A percentile compares a stretch with the other conserved stretches of the same genome.
Conservation (phyloP, 176 grass and related monocot genomes). For the Saccharum officinarum region DNA sequence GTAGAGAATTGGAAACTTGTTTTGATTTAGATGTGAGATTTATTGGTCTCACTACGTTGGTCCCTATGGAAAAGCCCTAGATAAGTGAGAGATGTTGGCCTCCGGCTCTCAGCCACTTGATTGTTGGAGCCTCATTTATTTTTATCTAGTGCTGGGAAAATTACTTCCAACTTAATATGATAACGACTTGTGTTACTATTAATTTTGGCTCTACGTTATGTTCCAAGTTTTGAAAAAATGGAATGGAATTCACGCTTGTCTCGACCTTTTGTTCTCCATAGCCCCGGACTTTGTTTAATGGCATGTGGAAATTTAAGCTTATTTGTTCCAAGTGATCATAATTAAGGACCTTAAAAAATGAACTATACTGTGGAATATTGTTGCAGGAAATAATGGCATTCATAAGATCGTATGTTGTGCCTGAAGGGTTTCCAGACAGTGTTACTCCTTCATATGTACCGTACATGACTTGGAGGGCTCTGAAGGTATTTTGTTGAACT, state of each 20-base stretch:
- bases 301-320: not conserved
- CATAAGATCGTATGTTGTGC: constrained; percentile 94
- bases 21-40: not conserved
- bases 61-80: not conserved
- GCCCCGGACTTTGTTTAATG: not conserved
- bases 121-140: constrained; percentile 15
- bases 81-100: constrained; percentile 1
- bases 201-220: constrained; percentile 1
- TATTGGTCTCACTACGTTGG: not conserved
- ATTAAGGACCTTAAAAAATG: not conserved
- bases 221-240: not conserved
- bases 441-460: constrained; percentile 97
- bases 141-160: not conserved
- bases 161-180: not conserved
- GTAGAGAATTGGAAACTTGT: not conserved
- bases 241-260: not conserved
- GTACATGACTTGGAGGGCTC: constrained; percentile 96
- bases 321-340: constrained; percentile 11
- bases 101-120: not conserved
- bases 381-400: constrained; percentile 93
- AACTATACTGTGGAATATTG: constrained; percentile 15
- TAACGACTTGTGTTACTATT: not conserved
- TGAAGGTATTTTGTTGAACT: constrained; percentile 66
- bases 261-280: not conserved
- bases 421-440: constrained; percentile 97